These are phyloP conservation scores for Aspergillus sp. DNA, from an alignment of 2,329 filamentous ascomycete species.

Conservation along the genomic window DNA sequence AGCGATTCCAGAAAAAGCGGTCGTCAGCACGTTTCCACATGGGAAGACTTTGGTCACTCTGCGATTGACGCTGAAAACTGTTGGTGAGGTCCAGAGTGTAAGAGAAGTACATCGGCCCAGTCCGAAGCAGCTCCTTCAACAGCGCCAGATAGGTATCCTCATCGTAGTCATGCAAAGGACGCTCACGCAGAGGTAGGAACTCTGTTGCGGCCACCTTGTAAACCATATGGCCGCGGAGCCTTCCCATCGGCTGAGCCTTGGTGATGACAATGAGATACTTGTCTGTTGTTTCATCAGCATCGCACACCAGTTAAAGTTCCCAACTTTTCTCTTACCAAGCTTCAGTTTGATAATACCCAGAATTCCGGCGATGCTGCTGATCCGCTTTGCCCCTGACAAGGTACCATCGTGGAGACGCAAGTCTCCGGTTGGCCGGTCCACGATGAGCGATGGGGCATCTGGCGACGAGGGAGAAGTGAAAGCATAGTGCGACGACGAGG, in stretches of 20 bases:
- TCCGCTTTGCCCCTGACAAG: constrained; percentile 68
- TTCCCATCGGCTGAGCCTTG: constrained; percentile 83
- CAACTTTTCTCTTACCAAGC: constrained; percentile 57
- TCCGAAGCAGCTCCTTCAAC: constrained; percentile 73
- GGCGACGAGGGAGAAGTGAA: constrained; percentile 95
- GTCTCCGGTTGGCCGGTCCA: constrained; percentile 90
- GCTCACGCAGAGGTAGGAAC: constrained; percentile 87
- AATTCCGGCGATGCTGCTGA: constrained; percentile 92
- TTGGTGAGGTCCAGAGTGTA: constrained; percentile 97
- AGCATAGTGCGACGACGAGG: constrained; percentile 84
- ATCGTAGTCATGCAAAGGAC: constrained; percentile 82
- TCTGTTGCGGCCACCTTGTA: constrained; percentile 90
- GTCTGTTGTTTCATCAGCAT: constrained; percentile 45
- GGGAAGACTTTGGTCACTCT: constrained; percentile 63
- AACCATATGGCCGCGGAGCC: constrained; percentile 90
- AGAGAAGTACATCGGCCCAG: constrained; percentile 92
- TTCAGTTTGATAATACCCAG: constrained; percentile 89
- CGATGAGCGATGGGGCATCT: constrained; percentile 74
- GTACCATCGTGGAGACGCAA: constrained; percentile 75
- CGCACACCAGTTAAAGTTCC: neutral
- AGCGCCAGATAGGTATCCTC: constrained; percentile 85
- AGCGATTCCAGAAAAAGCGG: constrained; percentile 98
- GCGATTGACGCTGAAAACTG: constrained; percentile 87
- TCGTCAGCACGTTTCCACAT: constrained; percentile 92
- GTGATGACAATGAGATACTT: constrained; percentile 97